These are phyloP conservation scores for Trichosanthes truncata DNA, from an alignment of 306 rosid genomes.

Conservation along the genomic window DNA sequence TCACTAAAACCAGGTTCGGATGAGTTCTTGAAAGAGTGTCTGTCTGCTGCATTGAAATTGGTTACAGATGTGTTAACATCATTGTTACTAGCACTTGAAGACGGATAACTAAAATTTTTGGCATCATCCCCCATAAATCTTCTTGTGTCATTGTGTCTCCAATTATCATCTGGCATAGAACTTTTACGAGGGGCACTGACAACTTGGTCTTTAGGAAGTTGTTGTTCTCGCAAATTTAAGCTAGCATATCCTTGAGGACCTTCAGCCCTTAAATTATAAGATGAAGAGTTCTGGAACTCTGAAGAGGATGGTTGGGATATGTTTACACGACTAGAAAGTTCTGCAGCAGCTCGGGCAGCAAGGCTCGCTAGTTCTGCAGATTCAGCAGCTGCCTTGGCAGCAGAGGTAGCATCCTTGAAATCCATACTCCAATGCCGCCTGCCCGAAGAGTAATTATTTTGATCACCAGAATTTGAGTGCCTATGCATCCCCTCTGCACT, in stretches of 20 bases:
- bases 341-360: slow-evolving; percentile 99
- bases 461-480: slow-evolving; percentile 34
- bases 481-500: slow-evolving; percentile 27
- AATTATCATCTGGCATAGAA: slow-evolving; percentile 25
- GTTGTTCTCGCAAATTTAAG: slow-evolving; percentile 23
- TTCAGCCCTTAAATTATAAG: slow-evolving; percentile 24
- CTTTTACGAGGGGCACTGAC: slow-evolving; percentile 17
- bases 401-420: slow-evolving; percentile 90
- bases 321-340: slow-evolving; percentile 56
- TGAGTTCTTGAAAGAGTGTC: slow-evolving; percentile 26
- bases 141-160: slow-evolving; percentile 23
- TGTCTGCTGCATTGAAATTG: slow-evolving; percentile 25
- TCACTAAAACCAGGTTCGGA: slow-evolving; percentile 30
- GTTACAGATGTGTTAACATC: slow-evolving; percentile 21
- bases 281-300: slow-evolving; percentile 29
- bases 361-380: slow-evolving; percentile 85
- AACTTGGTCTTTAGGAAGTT: slow-evolving; percentile 25
- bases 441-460: slow-evolving; percentile 22
- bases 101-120: slow-evolving; percentile 23
- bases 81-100: slow-evolving; percentile 22
- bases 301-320: slow-evolving; percentile 39
- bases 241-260: slow-evolving; percentile 19
- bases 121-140: slow-evolving; percentile 17
- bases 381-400: slow-evolving; percentile 97
- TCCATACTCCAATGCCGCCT: slow-evolving; percentile 57